A percentile compares a stretch with the other conserved stretches of the same genome.
These are phyloP conservation scores for Candida boleticola DNA, from an alignment of 805 yeast species.

Conservation along the genomic window DNA sequence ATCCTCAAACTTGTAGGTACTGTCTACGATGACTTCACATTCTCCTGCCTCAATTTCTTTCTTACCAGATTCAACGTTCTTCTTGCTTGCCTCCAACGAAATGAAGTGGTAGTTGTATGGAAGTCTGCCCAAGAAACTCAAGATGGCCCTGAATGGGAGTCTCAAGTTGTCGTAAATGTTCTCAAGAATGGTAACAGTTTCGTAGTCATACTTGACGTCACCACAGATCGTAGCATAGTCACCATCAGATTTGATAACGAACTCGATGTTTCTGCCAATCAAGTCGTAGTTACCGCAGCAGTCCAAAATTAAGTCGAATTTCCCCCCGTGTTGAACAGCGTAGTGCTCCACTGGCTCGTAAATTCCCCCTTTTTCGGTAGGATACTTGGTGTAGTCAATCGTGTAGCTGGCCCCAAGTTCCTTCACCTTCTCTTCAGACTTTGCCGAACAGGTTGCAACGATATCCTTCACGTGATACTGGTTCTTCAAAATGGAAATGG, in stretches of 20 bases:
- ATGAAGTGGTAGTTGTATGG: slow-evolving; percentile 28
- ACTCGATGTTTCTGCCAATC: slow-evolving; percentile 34
- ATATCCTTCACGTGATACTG: slow-evolving; percentile 43
- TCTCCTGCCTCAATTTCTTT: slow-evolving; percentile 47
- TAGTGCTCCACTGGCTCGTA: neutral
- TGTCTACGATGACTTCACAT: slow-evolving; percentile 50
- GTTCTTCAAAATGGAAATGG: slow-evolving; percentile 55
- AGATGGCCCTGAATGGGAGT: slow-evolving; percentile 7
- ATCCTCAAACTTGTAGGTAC: slow-evolving; percentile 48
- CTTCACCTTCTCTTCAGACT: slow-evolving; percentile 43
- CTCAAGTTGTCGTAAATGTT: neutral
- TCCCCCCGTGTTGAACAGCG: slow-evolving; percentile 15
- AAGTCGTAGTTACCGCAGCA: slow-evolving; percentile 59
- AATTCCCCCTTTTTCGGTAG: slow-evolving; percentile 13
- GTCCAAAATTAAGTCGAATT: slow-evolving; percentile 65
- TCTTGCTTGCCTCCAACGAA: slow-evolving; percentile 7
- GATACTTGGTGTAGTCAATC: slow-evolving; percentile 55
- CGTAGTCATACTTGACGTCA: slow-evolving; percentile 43
- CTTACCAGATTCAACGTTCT: slow-evolving; percentile 20
- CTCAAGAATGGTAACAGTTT: neutral
- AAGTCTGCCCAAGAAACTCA: slow-evolving; percentile 16
- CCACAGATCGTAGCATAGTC: slow-evolving; percentile 58
- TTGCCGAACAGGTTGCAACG: slow-evolving; percentile 54
- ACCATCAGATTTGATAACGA: slow-evolving; percentile 46
- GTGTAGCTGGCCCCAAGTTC: slow-evolving; percentile 56